Conservation (phyloP, 169 alveolate genomes). For the Cryptosporidium felis region DNA sequence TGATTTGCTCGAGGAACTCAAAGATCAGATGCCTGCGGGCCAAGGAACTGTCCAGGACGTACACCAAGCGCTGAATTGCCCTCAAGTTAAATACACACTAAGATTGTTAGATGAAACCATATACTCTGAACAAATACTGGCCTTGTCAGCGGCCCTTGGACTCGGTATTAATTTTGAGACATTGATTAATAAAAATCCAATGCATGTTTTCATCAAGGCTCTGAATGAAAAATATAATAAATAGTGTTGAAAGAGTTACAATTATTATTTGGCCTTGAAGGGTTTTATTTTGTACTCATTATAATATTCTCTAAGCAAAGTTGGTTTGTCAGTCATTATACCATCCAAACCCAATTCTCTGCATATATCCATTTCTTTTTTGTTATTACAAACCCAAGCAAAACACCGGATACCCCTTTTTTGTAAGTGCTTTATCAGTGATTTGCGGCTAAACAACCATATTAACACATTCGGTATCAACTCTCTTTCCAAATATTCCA, state of each 20-base stretch:
- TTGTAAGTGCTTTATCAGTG: conserved; percentile 40
- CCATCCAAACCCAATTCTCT: conserved; percentile 53
- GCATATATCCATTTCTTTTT: conserved; percentile 43
- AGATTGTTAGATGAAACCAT: conserved; percentile 55
- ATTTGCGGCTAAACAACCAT: conserved; percentile 31
- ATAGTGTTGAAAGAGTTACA: too few species aligned
- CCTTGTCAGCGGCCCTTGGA: conserved; percentile 48
- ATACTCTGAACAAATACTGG: conserved; percentile 43
- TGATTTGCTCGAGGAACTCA: conserved; percentile 9
- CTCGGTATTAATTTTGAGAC: not conserved
- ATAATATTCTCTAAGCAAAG: conserved; percentile 47
- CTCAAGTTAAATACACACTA: conserved; percentile 57
- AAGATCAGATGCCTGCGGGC: conserved; percentile 37
- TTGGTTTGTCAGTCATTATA: conserved; percentile 58
- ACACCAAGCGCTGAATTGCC: conserved; percentile 26
- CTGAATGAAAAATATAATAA: conserved; percentile 27
- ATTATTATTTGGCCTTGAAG: too few species aligned
- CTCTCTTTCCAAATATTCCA: conserved; percentile 1
- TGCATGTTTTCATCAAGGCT: conserved; percentile 40
- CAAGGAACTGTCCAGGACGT: conserved; percentile 12
- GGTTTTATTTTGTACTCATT: conserved; percentile 11
- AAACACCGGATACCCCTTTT: conserved; percentile 66
- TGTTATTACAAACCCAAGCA: conserved; percentile 70
- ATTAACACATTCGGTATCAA: not conserved
- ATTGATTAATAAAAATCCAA: conserved; percentile 21